These are phyloP conservation scores for Colletotrichum sublineola DNA, from an alignment of 2,329 filamentous ascomycete species.

Conservation along the genomic window DNA sequence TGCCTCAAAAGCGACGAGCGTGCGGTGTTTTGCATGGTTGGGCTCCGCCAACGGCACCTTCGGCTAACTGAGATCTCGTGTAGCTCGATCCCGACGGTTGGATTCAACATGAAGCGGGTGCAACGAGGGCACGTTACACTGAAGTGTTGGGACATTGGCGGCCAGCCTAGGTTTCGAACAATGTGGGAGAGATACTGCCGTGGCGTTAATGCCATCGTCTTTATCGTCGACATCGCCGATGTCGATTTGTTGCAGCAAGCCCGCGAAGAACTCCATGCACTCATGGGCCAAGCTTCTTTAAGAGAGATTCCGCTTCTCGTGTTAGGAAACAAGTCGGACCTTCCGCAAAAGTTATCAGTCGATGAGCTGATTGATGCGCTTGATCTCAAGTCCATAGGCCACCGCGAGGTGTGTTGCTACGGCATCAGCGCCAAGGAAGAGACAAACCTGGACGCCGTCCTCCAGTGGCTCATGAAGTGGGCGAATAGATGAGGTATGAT, in stretches of 20 bases:
- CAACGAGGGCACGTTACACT: conserved; percentile 98
- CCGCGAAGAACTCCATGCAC: conserved; percentile 89
- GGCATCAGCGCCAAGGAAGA: conserved; percentile 99
- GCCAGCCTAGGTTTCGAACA: conserved; percentile 94
- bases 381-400: conserved; percentile 88
- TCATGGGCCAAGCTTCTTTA: conserved; percentile 87
- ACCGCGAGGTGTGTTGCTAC: conserved; percentile 97
- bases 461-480: conserved; percentile 96
- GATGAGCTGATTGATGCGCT: conserved; percentile 96
- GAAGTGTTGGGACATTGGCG: conserved; percentile 99
- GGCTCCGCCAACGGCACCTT: conserved; percentile 28
- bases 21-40: conserved; percentile 12
- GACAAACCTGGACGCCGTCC: conserved; percentile 96
- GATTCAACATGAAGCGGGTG: conserved; percentile 99
- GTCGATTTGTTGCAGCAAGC: conserved; percentile 83
- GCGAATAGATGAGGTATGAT: conserved; percentile 74
- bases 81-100: conserved; percentile 98
- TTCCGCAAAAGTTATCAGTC: conserved; percentile 89
- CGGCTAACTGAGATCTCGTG: conserved; percentile 50
- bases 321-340: conserved; percentile 96
- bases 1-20: not conserved
- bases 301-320: conserved; percentile 93
- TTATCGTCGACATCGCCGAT: conserved; percentile 98
- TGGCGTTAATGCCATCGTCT: conserved; percentile 97
- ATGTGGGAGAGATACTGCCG: conserved; percentile 99